A percentile compares a stretch with the other conserved stretches of the same genome.
Conservation (phyloP, 495 filamentous ascomycete species). For the Aspergillus olivimuriae region DNA sequence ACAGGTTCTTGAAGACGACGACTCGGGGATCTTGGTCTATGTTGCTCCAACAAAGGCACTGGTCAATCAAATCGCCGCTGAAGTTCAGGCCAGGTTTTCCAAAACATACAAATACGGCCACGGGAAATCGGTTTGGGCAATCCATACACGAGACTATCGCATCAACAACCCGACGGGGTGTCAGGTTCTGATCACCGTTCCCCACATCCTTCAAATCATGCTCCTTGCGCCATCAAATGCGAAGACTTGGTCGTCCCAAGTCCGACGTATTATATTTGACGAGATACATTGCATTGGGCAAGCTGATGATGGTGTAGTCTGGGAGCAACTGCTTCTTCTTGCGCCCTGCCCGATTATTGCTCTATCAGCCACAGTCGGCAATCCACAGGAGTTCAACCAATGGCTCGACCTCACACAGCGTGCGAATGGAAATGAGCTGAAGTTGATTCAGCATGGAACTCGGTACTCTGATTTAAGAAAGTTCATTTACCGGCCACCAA, state of each 20-base stretch:
- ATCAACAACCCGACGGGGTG: slow-evolving; percentile 66
- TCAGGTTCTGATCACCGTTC: slow-evolving; percentile 71
- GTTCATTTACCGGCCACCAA: slow-evolving; percentile 52
- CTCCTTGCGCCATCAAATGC: slow-evolving; percentile 62
- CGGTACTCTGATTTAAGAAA: slow-evolving; percentile 72
- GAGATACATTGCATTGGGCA: slow-evolving; percentile 80
- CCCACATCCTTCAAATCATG: slow-evolving; percentile 75
- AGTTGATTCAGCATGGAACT: slow-evolving; percentile 57
- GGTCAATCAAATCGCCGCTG: slow-evolving; percentile 78
- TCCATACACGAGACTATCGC: slow-evolving; percentile 67
- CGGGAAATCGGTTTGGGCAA: slow-evolving; percentile 68
- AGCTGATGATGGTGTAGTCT: slow-evolving; percentile 69
- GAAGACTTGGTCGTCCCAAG: slow-evolving; percentile 55
- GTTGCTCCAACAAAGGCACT: slow-evolving; percentile 77
- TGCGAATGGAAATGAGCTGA: slow-evolving; percentile 48
- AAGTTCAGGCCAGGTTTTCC: slow-evolving; percentile 60
- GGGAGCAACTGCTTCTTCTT: slow-evolving; percentile 72
- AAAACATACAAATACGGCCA: slow-evolving; percentile 50
- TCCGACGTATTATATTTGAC: slow-evolving; percentile 75
- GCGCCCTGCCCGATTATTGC: slow-evolving; percentile 75
- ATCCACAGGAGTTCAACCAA: slow-evolving; percentile 59
- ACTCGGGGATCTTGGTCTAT: slow-evolving; percentile 68
- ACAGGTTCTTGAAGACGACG: slow-evolving; percentile 56
- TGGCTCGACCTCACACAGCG: slow-evolving; percentile 61
- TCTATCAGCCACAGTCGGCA: slow-evolving; percentile 73